Evolutionary conservation across 306 rosid genomes (phyloP).

Genomic region (Inga leiocalycina): DNA sequence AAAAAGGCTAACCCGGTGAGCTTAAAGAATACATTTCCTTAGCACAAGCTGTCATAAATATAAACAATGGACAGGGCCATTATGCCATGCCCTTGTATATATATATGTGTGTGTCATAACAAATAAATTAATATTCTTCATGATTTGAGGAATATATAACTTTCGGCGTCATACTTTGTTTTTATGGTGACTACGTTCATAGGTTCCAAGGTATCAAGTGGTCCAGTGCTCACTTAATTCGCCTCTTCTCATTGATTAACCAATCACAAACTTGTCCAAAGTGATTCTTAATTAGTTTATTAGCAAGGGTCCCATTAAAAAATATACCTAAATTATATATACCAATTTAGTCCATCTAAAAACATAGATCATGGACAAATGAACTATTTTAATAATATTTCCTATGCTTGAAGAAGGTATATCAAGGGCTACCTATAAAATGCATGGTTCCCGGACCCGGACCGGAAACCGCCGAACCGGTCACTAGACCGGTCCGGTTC

Average conservation of each 20-base stretch:
- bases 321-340: neutral
- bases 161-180: neutral
- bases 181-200: slow-evolving; percentile 8
- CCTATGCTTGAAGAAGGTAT: neutral
- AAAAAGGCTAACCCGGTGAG: neutral
- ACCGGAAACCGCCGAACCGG: too few relatives aligned
- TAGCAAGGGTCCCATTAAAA: neutral
- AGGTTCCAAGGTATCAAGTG: neutral
- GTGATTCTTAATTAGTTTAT: neutral
- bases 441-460: too few relatives aligned
- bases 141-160: neutral
- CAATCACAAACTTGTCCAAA: neutral
- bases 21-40: neutral
- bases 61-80: slow-evolving; percentile 13
- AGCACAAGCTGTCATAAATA: neutral
- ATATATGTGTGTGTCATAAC: neutral
- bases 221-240: neutral
- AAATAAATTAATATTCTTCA: neutral
- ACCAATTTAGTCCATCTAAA: neutral
- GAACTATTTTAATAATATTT: neutral
- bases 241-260: neutral
- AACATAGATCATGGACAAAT: neutral
- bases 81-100: neutral
- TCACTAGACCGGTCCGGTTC: too few relatives aligned
- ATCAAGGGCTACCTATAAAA: slow-evolving; percentile 11